phyloP scores from a whole-genome alignment of 1,139 yeast species.

The Tardiomyces digboiensis region DNA sequence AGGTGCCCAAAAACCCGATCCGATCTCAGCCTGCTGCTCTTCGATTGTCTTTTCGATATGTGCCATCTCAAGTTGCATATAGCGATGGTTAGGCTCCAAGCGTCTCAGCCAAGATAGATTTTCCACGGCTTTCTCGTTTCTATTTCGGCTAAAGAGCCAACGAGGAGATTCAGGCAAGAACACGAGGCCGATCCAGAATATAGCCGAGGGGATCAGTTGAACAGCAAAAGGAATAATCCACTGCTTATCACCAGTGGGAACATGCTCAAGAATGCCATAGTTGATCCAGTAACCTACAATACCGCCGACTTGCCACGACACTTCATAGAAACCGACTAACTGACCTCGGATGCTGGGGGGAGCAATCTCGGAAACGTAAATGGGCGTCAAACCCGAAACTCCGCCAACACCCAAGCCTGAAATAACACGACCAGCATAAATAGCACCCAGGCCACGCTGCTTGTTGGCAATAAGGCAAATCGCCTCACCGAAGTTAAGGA shows the following conservation, averaged over 20 bases:
- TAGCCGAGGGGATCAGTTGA: slow-evolving; percentile 39
- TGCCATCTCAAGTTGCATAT: slow-evolving; percentile 9
- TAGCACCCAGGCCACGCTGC: slow-evolving; percentile 9
- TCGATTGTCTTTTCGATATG: slow-evolving; percentile 8
- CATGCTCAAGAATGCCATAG: slow-evolving; percentile 19
- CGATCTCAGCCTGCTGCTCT: slow-evolving; percentile 5
- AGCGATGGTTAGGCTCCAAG: slow-evolving; percentile 7
- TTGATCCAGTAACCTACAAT: slow-evolving; percentile 22
- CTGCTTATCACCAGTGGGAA: slow-evolving; percentile 7
- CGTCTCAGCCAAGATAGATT: slow-evolving; percentile 27
- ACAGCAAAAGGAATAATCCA: slow-evolving; percentile 22
- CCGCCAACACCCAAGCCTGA: slow-evolving; percentile 60
- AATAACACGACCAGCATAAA: slow-evolving; percentile 41
- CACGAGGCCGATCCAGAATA: slow-evolving; percentile 34
- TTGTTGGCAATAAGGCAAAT: slow-evolving; percentile 9
- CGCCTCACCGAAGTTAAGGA: slow-evolving; percentile 36
- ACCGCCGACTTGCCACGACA: slow-evolving; percentile 50
- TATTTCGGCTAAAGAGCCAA: slow-evolving; percentile 28
- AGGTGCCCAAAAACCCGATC: slow-evolving; percentile 6
- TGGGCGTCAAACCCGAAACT: slow-evolving; percentile 54
- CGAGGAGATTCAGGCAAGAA: slow-evolving; percentile 46
- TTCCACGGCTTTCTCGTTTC: slow-evolving; percentile 39
- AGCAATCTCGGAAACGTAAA: slow-evolving; percentile 56
- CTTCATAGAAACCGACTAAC: slow-evolving; percentile 51
- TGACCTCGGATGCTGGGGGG: slow-evolving; percentile 48